Base-by-base conservation (phyloP, 495 filamentous ascomycete species). In the Ramalina intermedia region DNA sequence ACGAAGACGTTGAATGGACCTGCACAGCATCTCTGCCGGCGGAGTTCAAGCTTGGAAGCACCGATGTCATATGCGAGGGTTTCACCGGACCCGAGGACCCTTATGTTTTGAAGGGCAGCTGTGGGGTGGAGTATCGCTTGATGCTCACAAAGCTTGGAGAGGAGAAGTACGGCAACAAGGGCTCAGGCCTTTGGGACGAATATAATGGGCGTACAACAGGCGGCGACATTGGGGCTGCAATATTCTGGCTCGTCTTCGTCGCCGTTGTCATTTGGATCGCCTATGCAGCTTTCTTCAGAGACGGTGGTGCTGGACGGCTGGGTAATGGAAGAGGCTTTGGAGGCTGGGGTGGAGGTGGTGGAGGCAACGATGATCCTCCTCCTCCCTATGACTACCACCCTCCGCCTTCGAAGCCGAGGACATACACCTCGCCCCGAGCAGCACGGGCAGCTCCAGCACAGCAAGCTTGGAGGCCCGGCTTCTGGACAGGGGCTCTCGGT, bases 11-110 rank as follows among this genome's bases (percentile, higher is more conserved):
- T 35, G 77, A 90, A 62, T 98, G 91, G 91, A 81, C 84, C 0
- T 98, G 91, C 64, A 78, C 77, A 1, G 86, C 91, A 0, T 67
- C 73, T 3, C 66, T 96, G 1, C 91, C 91, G 0, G 60, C 73
- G 0, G 84, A 93, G 56, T 84, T 98, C 61, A 91, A 91, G 60
- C 75, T 96, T 12, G 91, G 88, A 35, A 68, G 74, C 23, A 96
- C 91, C 2, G 90, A 98, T 48, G 91, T 98, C 11, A 69, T 86
- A 3, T 98, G 91, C 62, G 91, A 98, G 59, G 91, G 91, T 8
- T 96, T 94, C 63, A 69, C 74, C 16, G 65, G 61, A 11, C 64
- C 82, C 0, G 76, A 87, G 17, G 91, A 98, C 59, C 73, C 74
- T 0, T 91, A 87, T 66, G 74, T 96, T 4, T 67, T 98, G 16